phyloP scores from a whole-genome alignment of 2,329 filamentous ascomycete genomes.

The Penicillium psychrosexuale region DNA sequence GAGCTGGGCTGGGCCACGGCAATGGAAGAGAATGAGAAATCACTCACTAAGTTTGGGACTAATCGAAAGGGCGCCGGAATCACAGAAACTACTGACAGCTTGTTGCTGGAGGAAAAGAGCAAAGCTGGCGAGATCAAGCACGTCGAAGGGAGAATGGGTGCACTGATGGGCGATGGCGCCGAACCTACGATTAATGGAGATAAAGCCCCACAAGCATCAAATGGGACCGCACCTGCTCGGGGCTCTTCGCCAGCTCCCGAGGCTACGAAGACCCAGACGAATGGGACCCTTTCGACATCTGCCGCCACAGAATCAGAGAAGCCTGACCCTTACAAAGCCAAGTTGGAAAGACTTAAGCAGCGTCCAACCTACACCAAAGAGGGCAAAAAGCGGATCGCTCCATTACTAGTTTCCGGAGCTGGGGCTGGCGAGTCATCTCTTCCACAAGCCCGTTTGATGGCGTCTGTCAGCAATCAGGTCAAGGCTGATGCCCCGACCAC shows the following conservation, averaged over 20 bases:
- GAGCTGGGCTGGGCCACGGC: slow-evolving; percentile 88
- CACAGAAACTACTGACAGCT: slow-evolving; percentile 83
- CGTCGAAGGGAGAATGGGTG: slow-evolving; percentile 93
- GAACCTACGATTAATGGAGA: slow-evolving; percentile 53
- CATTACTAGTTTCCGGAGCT: slow-evolving; percentile 84
- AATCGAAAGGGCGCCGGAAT: slow-evolving; percentile 86
- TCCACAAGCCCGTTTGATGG: slow-evolving; percentile 83
- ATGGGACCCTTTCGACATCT: slow-evolving; percentile 33
- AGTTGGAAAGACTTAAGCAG: slow-evolving; percentile 73
- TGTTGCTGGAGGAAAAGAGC: slow-evolving; percentile 84
- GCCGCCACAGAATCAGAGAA: slow-evolving; percentile 38
- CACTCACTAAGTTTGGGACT: slow-evolving; percentile 86
- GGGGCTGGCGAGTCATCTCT: slow-evolving; percentile 82
- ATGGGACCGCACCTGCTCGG: slow-evolving; percentile 43
- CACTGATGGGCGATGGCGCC: slow-evolving; percentile 85
- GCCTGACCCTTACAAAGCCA: slow-evolving; percentile 55
- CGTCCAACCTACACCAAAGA: slow-evolving; percentile 94
- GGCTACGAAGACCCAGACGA: slow-evolving; percentile 34
- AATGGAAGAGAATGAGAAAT: slow-evolving; percentile 85
- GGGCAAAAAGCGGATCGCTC: slow-evolving; percentile 92
- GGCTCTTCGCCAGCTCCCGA: slow-evolving; percentile 33
- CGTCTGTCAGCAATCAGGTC: slow-evolving; percentile 63
- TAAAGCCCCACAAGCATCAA: slow-evolving; percentile 39
- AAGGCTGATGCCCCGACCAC: slow-evolving; percentile 74
- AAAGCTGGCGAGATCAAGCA: slow-evolving; percentile 86